phyloP scores from a whole-genome alignment of 345 rosid species.

The Brassica carinata region DNA sequence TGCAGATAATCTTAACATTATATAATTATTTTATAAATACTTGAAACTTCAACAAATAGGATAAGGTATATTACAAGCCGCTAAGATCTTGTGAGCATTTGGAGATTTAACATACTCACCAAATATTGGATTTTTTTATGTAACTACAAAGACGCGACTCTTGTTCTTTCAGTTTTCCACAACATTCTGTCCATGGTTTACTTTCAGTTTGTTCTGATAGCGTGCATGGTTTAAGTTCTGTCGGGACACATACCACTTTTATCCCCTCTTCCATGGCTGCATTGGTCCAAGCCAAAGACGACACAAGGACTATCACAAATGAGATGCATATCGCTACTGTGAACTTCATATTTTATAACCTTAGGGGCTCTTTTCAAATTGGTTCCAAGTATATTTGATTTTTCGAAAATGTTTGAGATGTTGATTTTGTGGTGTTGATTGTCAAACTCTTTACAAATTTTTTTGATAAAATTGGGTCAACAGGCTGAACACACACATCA shows the following conservation, averaged over 20 bases:
- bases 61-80: slow-evolving; percentile 44
- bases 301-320: slow-evolving; percentile 6
- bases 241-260: slow-evolving; percentile 45
- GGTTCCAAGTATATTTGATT: background rate
- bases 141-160: slow-evolving; percentile 59
- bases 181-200: slow-evolving; percentile 45
- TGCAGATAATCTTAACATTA: slow-evolving; percentile 42
- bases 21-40: background rate
- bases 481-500: too few species aligned
- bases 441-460: too few species aligned
- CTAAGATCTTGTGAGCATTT: slow-evolving; percentile 39
- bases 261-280: background rate
- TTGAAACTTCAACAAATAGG: slow-evolving; percentile 45
- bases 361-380: background rate
- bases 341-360: slow-evolving; percentile 10
- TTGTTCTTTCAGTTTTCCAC: slow-evolving; percentile 57
- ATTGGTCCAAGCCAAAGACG: background rate
- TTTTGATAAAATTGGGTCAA: too few species aligned
- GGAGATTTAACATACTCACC: slow-evolving; percentile 41
- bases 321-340: background rate
- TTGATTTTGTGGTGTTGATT: background rate
- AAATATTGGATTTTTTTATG: slow-evolving; percentile 44
- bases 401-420: background rate
- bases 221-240: slow-evolving; percentile 49
- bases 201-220: slow-evolving; percentile 31